Evolutionary conservation across 1,284 basidiomycete genomes (phyloP), one percentile per base, ranked within the genome.

Genomic region (Marasmius fiardii): DNA sequence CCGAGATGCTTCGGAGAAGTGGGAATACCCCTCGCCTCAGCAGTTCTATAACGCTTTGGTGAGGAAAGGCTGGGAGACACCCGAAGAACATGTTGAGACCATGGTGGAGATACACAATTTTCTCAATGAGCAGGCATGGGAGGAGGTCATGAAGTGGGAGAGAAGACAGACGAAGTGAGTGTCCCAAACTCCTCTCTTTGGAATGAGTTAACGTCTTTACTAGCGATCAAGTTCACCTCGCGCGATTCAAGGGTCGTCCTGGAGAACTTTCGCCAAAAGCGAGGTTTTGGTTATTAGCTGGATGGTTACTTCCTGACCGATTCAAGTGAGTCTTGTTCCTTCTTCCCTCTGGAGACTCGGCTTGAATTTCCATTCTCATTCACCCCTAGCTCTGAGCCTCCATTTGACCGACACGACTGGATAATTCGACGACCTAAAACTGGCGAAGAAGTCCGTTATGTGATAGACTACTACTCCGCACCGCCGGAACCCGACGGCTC

Each of bases 321-420:
- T 98, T 97, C 82, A 93, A 86, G 93, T 95, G 64, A 59, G 88
- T 78, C 45, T 18, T 12, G 10, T 31, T 4, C 10, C 10, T 10
- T 10, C 10, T 10, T 31, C 28, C 20, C 21, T 51, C 24, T 21
- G 34, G 26, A 11, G 31, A 16, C 20, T 33, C 28, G 18, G 33
- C 45, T 45, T 28, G 26, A 26, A 48, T 6, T 43, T 52, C 16
- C 41, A 35, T 55, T n/a, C 18, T 41, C 12, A 39, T 43, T 51
- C 57, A 1, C 65, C n/a, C n/a, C n/a, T n/a, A 97, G 93, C 71
- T 78, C 85, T 34, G 90, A 95, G 65, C 91, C 93, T 4, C 96
- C 97, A 1, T 99, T 99, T 67, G 96, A 99, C 70, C 86, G 96
- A n/a, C 97, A 99, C 70, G 96, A 99, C 75, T 99, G 97, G 97